These are phyloP conservation scores for Pleurotus tuber-regium DNA, from an alignment of 768 basidiomycete species.

Conservation along the genomic window DNA sequence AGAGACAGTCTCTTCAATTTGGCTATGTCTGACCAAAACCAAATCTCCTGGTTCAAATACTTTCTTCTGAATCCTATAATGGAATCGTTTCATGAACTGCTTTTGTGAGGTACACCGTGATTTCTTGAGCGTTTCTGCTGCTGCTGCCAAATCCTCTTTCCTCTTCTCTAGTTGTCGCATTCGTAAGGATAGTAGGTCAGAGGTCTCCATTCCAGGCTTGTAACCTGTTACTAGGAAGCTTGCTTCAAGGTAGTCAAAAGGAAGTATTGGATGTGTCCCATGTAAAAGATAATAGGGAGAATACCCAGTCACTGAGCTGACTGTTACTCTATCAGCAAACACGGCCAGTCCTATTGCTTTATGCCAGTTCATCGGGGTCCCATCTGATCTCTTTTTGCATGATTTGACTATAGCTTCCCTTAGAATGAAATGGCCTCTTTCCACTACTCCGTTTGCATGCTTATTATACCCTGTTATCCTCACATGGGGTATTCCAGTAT, in stretches of 20 bases:
- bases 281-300: slow-evolving; percentile 23
- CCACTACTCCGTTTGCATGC: slow-evolving; percentile 33
- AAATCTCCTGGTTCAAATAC: slow-evolving; percentile 10
- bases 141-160: slow-evolving; percentile 17
- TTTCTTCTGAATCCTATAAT: not conserved
- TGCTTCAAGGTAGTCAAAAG: slow-evolving; percentile 29
- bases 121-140: slow-evolving; percentile 16
- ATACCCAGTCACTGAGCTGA: slow-evolving; percentile 17
- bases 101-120: slow-evolving; percentile 18
- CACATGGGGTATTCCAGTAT: slow-evolving; percentile 24
- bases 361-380: not conserved
- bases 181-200: slow-evolving; percentile 19
- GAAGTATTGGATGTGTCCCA: slow-evolving; percentile 26
- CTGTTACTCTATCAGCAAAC: slow-evolving; percentile 20
- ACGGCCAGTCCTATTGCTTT: slow-evolving; percentile 6
- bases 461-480: slow-evolving; percentile 32
- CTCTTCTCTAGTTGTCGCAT: slow-evolving; percentile 23
- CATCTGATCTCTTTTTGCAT: not conserved
- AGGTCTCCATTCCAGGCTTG: slow-evolving; percentile 7
- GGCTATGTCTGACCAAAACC: slow-evolving; percentile 23
- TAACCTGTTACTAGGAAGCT: slow-evolving; percentile 26
- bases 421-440: slow-evolving; percentile 28
- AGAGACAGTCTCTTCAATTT: slow-evolving; percentile 18
- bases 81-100: slow-evolving; percentile 20
- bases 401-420: slow-evolving; percentile 25